A percentile compares a stretch with the other conserved stretches of the same genome.
Conservation (phyloP, 129 eudicot genomes). For the Artemisia argyi region DNA sequence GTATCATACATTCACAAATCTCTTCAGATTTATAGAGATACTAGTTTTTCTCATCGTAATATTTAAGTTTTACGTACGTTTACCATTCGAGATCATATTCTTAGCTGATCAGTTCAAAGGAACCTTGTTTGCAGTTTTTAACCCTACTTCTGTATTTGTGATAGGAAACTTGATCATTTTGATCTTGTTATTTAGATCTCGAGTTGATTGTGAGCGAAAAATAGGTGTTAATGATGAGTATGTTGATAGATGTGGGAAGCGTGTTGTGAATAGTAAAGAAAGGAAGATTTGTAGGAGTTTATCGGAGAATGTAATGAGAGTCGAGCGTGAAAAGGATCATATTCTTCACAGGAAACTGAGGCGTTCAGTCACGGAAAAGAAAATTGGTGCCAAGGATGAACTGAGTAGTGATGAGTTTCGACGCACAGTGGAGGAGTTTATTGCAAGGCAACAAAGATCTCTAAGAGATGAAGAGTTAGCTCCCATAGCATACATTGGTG, state of each 20-base stretch:
- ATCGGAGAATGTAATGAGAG: constrained; percentile 46
- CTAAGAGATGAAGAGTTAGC: constrained; percentile 64
- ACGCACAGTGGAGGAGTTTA: constrained; percentile 77
- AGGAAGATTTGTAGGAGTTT: constrained; percentile 38
- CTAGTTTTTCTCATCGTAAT: constrained; percentile 42
- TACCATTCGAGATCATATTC: constrained; percentile 42
- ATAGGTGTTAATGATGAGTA: constrained; percentile 48
- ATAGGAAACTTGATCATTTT: constrained; percentile 70
- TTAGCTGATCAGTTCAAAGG: constrained; percentile 40
- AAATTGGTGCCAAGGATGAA: constrained; percentile 33
- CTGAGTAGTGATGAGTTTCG: constrained; percentile 81
- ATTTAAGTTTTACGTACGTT: constrained; percentile 44
- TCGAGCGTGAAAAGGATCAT: background rate
- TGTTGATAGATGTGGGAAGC: constrained; percentile 37
- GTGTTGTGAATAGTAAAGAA: constrained; percentile 9
- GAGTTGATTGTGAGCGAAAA: constrained; percentile 17
- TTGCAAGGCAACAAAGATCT: constrained; percentile 73
- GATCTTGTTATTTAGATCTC: constrained; percentile 49
- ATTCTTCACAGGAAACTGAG: constrained; percentile 28
- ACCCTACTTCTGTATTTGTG: constrained; percentile 65
- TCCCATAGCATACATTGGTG: constrained; percentile 36
- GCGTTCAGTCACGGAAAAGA: constrained; percentile 48
- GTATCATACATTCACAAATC: constrained; percentile 38
- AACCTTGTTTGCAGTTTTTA: constrained; percentile 34
- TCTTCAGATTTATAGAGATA: constrained; percentile 59